Base-by-base conservation (phyloP, 164 flowering plant species). In the Tetrastigma voinierianum region DNA sequence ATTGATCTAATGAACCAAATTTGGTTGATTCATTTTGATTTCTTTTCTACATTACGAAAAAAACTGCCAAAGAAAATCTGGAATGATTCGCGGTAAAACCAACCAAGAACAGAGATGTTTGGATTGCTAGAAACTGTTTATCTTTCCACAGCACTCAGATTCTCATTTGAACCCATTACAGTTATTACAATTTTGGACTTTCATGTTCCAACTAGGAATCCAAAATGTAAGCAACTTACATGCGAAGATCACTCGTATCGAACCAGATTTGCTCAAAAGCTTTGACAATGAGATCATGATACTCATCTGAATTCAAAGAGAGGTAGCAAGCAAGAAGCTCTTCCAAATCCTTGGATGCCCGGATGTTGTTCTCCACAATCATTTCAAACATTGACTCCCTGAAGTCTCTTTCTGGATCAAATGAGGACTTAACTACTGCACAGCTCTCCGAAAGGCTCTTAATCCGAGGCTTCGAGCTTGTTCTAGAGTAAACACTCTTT, bases 351-450 rank as follows among this genome's bases (percentile, higher is more conserved):
- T 76, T 75, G 1, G 78, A 73, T 7, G 68, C 70, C 47, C 74
- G 18, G 17, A 82, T 78, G 23, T 77, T 79, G 61, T 79, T 77
- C 71, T 77, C 82, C 62, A 79, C 79, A 13, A 82, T 79, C 85
- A 82, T 82, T 66, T 82, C 84, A 67, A 74, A 52, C 89, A 83
- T 85, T 18, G 89, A 85, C 1, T 85, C 86, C 66, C 71, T 74
- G 78, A 85, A 85, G 54, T 85, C 89, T 21, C 67, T 81, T 61
- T 78, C 70, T 0, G 87, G 89, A 62, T 86, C 83, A 40, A 73
- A 45, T 1, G 89, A 83, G 11, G 73, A 56, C 60, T 78, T 76
- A 4, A 74, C 80, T 2, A 81, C 67, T 3, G 76, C 80, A 46
- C 76, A 64, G 53, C 86, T 78, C 24, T 79, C 78, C 1, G 76